These are phyloP conservation scores for Tolypocladium tundrense DNA, from an alignment of 2,329 filamentous ascomycete species.

Conservation along the genomic window DNA sequence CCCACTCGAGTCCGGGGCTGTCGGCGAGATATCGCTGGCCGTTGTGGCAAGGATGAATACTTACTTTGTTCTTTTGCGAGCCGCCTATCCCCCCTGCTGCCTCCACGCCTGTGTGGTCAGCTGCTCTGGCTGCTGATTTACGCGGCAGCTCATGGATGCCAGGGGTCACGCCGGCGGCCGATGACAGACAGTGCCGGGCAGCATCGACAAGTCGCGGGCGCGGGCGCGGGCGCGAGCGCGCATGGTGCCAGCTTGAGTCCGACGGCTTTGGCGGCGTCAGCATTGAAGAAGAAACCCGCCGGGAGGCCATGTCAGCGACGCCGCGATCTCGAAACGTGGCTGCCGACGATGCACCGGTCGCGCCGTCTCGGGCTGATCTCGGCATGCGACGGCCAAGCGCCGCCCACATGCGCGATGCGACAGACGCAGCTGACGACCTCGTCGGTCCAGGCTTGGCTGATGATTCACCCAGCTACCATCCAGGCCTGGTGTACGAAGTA, in stretches of 20 bases:
- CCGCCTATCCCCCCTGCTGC: neutral
- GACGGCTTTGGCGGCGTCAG: neutral
- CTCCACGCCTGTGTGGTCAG: neutral
- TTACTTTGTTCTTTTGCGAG: neutral
- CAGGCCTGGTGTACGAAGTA: neutral
- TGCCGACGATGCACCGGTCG: neutral
- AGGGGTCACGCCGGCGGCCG: neutral
- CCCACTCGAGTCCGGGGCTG: neutral
- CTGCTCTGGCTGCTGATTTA: neutral
- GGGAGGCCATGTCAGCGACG: neutral
- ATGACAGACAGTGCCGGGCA: neutral
- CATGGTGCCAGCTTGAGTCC: neutral
- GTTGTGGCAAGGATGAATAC: neutral
- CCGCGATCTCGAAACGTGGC: neutral
- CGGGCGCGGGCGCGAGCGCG: neutral
- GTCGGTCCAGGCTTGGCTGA: neutral
- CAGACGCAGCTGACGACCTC: neutral
- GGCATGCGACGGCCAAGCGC: neutral
- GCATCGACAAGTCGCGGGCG: neutral
- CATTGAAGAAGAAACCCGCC: neutral
- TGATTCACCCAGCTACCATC: neutral
- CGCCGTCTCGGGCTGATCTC: neutral
- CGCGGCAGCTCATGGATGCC: neutral
- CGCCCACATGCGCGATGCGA: neutral
- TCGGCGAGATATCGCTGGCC: neutral